Conservation (phyloP, 2,329 filamentous ascomycete species). For the Exserohilum turcica region DNA sequence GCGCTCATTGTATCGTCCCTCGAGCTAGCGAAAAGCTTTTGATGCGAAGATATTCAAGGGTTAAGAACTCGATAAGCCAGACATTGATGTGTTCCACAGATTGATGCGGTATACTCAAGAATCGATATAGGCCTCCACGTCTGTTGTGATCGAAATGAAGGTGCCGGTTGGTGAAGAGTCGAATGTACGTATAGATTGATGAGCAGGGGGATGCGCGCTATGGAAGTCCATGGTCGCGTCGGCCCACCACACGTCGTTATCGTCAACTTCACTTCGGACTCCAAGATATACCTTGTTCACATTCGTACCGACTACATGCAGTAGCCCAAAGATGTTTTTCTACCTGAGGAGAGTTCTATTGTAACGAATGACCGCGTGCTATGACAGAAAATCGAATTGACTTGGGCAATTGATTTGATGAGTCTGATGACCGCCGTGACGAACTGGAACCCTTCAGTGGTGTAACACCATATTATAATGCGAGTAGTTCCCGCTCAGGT, state of each 20-base stretch:
- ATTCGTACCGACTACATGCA: constrained; percentile 1
- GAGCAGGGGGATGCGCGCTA: constrained; percentile 16
- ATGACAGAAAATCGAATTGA: not conserved
- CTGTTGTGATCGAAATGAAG: not conserved
- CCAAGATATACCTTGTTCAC: not conserved
- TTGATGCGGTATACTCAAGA: not conserved
- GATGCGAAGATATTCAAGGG: not conserved
- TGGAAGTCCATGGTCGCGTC: constrained; percentile 14
- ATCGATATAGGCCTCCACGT: not conserved
- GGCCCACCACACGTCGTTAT: constrained; percentile 9
- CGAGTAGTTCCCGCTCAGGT: not conserved
- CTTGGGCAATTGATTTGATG: not conserved
- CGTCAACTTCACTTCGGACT: not conserved
- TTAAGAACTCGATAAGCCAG: not conserved
- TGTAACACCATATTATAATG: not conserved
- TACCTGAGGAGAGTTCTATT: not conserved
- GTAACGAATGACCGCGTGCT: not conserved
- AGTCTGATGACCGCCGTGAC: not conserved
- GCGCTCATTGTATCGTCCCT: not conserved
- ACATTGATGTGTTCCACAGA: not conserved
- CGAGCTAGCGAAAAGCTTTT: not conserved
- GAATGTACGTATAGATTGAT: constrained; percentile 16
- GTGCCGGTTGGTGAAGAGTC: constrained; percentile 1
- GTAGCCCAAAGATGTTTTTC: not conserved
- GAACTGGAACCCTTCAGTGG: not conserved